Percentiles rank a stretch among this genome's conserved stretches.
These are phyloP conservation scores for Endothia cerciana DNA, from an alignment of 2,329 filamentous ascomycete genomes.

Conservation along the genomic window DNA sequence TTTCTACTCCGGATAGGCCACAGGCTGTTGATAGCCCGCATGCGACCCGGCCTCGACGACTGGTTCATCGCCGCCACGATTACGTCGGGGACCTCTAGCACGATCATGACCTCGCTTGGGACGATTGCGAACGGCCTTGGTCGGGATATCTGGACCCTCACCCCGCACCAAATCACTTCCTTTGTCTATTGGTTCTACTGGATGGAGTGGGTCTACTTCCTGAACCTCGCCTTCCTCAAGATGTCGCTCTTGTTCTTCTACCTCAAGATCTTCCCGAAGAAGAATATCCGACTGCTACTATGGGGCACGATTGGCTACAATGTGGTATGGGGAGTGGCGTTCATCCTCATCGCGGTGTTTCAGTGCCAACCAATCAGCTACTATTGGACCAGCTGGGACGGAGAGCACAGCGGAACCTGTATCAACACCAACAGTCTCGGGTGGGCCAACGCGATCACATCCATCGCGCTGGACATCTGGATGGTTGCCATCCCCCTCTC, in stretches of 20 bases:
- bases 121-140: conserved; percentile 43
- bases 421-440: conserved; percentile 52
- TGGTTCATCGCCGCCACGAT: conserved; percentile 38
- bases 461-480: conserved; percentile 47
- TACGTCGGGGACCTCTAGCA: conserved; percentile 36
- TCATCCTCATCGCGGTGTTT: conserved; percentile 49
- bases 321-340: conserved; percentile 41
- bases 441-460: conserved; percentile 55
- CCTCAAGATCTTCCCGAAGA: conserved; percentile 27
- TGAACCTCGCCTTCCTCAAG: conserved; percentile 27
- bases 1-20: conserved; percentile 44
- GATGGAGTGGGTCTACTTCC: conserved; percentile 38
- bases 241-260: conserved; percentile 29
- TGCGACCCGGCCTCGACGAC: conserved; percentile 42
- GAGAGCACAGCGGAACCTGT: conserved; percentile 51
- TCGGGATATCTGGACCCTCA: conserved; percentile 31
- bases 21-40: conserved; percentile 38
- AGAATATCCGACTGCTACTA: conserved; percentile 19
- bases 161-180: conserved; percentile 28
- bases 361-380: conserved; percentile 55
- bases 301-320: conserved; percentile 25
- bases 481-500: conserved; percentile 49
- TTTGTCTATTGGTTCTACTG: conserved; percentile 50
- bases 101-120: conserved; percentile 38
- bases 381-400: conserved; percentile 59